These are phyloP conservation scores for Thymus mandschuricus DNA, from an alignment of 257 asterid species.

Conservation along the genomic window DNA sequence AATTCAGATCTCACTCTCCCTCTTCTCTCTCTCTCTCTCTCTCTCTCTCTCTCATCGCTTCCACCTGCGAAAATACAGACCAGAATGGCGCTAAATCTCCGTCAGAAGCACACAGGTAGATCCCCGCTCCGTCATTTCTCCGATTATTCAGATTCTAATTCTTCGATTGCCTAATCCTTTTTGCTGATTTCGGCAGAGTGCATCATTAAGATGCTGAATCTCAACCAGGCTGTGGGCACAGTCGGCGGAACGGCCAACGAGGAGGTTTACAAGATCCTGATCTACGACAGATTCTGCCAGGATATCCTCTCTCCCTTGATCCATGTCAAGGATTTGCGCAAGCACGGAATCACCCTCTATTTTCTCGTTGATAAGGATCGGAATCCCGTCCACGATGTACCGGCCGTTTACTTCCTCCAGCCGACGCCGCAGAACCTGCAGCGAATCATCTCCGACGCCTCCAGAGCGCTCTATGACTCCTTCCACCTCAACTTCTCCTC, in stretches of 20 bases:
- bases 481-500: slow-evolving; percentile 95
- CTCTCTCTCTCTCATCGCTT: slow-evolving; percentile 24
- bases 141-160: neutral
- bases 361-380: slow-evolving; percentile 97
- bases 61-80: slow-evolving; percentile 23
- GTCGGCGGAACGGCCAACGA: slow-evolving; percentile 79
- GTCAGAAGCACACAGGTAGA: slow-evolving; percentile 86
- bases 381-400: slow-evolving; percentile 92
- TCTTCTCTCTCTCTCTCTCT: slow-evolving; percentile 23
- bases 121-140: slow-evolving; percentile 17
- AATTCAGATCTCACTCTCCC: slow-evolving; percentile 32
- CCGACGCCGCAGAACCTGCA: slow-evolving; percentile 75
- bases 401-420: slow-evolving; percentile 91
- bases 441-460: slow-evolving; percentile 72
- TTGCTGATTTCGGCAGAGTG: slow-evolving; percentile 57
- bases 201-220: slow-evolving; percentile 94
- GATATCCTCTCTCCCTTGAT: slow-evolving; percentile 91
- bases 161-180: neutral
- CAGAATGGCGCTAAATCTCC: slow-evolving; percentile 85
- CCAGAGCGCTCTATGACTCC: slow-evolving; percentile 75
- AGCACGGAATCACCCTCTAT: slow-evolving; percentile 94
- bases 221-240: slow-evolving; percentile 76
- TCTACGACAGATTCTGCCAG: slow-evolving; percentile 93
- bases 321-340: slow-evolving; percentile 96
- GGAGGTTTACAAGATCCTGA: slow-evolving; percentile 96